Base-by-base conservation (phyloP, 441 rosid species). In the Gossypium gossypioides region DNA sequence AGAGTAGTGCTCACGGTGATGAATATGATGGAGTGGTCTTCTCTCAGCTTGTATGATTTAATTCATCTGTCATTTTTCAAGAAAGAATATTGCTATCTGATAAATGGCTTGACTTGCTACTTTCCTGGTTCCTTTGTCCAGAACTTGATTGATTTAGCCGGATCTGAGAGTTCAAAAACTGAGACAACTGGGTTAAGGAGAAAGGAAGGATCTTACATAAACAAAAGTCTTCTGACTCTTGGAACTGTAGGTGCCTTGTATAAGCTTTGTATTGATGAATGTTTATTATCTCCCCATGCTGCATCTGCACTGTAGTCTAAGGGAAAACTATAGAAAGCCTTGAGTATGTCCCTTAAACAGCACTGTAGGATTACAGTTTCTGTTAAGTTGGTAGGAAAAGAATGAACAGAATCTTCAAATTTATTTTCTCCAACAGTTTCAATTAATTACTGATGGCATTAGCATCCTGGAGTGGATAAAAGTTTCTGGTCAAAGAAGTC, bases 111-210 rank as follows among this genome's bases (percentile, higher is more conserved):
- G 40, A 79, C 72, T 78, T 71, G 56, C 68, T 29, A 19, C 40
- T 50, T 59, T 37, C 12, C 37, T 72, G 74, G 37, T 44, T 73
- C 42, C 55, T 68, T 74, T 80, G 42, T 63, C 67, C 82, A 96
- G 99, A 96, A 96, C 88, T 83, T 96, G 89, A 96, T 96, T 69
- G 99, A 96, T 79, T 86, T 96, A 67, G 99, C 98, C 76, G 98
- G 99, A 81, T 96, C 99, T 51, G 98, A 96, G 86, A 96, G 99
- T 84, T 93, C 99, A 77, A 96, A 96, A 86, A 96, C 99, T 22
- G 99, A 96, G 83, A 96, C 99, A 72, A 93, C 97, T 69, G 98
- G 99, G 72, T 50, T 96, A 68, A 81, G 99, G 82, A 91, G 99
- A 82, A 96, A 93, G 79, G 99, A 96, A 82, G 99, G 98, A 80